These are phyloP conservation scores for Nitzschia palea DNA, from an alignment of 108 stramenopile genomes.

Conservation along the genomic window DNA sequence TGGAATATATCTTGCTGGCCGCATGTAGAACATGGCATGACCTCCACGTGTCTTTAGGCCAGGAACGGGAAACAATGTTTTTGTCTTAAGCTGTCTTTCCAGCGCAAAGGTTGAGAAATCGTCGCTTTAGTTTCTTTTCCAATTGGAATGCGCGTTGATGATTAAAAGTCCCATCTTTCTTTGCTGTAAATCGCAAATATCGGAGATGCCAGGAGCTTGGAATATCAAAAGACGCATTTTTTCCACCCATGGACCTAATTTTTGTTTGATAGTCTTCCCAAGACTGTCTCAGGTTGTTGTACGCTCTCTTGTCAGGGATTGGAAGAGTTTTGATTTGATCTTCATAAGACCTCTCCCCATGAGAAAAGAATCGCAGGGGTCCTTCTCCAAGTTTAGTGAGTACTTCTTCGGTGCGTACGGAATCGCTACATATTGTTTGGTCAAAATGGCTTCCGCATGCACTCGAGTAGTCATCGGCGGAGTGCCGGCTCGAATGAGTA, in stretches of 20 bases:
- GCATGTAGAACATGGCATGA: slow-evolving; percentile 55
- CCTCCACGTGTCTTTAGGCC: slow-evolving; percentile 42
- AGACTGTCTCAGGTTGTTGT: slow-evolving; percentile 21
- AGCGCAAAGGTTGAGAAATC: not conserved
- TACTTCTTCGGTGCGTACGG: not conserved
- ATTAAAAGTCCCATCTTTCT: slow-evolving; percentile 5
- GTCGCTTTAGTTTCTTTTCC: not conserved
- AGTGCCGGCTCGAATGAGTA: too few species aligned
- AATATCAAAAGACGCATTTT: not conserved
- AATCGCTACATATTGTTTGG: too few species aligned
- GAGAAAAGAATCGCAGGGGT: slow-evolving; percentile 26
- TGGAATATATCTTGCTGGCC: slow-evolving; percentile 49
- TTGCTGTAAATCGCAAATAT: not conserved
- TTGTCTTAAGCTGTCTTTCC: slow-evolving; percentile 15
- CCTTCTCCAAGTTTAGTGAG: slow-evolving; percentile 17
- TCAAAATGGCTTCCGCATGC: too few species aligned
- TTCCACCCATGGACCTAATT: slow-evolving; percentile 27
- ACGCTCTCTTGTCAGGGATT: slow-evolving; percentile 18
- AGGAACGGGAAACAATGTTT: slow-evolving; percentile 61
- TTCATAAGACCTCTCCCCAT: slow-evolving; percentile 23
- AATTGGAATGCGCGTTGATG: not conserved
- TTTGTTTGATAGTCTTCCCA: slow-evolving; percentile 31
- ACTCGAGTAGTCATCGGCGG: too few species aligned
- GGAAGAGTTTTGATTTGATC: slow-evolving; percentile 33
- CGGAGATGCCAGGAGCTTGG: slow-evolving; percentile 5